Percentiles rank a stretch among this genome's conserved stretches.
Conservation (phyloP, 2,329 filamentous ascomycete genomes). For the Cordyceps farinosa region DNA sequence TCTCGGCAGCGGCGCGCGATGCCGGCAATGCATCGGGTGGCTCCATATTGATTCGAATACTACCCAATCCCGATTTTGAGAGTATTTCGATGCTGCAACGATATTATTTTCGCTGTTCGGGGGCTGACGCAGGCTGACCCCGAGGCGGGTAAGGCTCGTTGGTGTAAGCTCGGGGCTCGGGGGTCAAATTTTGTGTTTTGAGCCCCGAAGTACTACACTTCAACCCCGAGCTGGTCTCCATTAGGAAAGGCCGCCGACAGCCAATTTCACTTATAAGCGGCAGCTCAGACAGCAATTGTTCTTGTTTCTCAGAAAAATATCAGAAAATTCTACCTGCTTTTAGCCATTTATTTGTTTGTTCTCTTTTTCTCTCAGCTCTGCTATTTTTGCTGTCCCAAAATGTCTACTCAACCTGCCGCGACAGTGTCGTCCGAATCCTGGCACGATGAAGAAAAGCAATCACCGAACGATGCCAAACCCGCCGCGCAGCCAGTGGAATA, state of each 20-base stretch:
- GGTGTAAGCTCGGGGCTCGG: constrained; percentile 15
- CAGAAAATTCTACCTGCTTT: too few species aligned
- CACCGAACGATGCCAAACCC: background rate
- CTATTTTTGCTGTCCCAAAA: background rate
- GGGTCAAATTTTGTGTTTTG: constrained; percentile 1
- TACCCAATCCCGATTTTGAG: background rate
- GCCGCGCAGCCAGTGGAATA: background rate
- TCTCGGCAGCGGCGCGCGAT: background rate
- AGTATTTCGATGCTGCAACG: background rate
- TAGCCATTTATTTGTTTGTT: too few species aligned
- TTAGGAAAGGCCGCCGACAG: background rate
- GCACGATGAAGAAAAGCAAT: constrained; percentile 6
- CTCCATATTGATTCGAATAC: background rate
- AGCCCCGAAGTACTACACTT: constrained; percentile 8
- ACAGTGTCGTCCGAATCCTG: background rate
- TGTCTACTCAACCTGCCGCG: background rate
- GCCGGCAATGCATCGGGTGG: background rate
- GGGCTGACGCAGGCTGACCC: background rate
- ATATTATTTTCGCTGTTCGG: background rate
- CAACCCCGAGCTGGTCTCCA: background rate
- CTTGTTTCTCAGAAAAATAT: background rate
- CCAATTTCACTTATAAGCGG: background rate
- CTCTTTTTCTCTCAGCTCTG: too few species aligned
- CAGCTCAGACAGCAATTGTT: background rate
- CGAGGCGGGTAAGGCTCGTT: background rate